Evolutionary conservation across 2,329 filamentous ascomycete species (phyloP), one percentile per base, ranked within the genome.

Genomic region (Cladosporium sp.): DNA sequence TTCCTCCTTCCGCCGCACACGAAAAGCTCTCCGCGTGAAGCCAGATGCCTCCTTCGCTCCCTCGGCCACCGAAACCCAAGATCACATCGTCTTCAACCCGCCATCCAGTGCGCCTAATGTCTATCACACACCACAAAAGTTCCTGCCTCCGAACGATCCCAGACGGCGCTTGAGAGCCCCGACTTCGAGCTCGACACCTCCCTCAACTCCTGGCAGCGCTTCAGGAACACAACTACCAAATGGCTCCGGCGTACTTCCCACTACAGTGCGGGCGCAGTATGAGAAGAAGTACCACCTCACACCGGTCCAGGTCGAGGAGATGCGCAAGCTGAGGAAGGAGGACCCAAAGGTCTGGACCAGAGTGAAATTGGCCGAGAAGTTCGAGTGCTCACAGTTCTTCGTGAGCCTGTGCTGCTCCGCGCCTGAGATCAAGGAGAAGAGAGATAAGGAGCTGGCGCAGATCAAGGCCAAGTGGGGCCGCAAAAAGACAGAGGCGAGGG

Each of bases 21-120:
- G 77, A 71, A 82, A 82, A 75, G 76, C 80, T 56, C 77, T 82
- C 66, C 75, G 76, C 53, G 76, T 83, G 58, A 80, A 79, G 64
- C 76, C 77, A 69, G 78, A 80, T 66, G 77, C 79, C 39, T 81
- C 80, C 1, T 83, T 82, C 74, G 71, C 70, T 6, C 70, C 72
- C 54, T 70, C 70, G 69, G 66, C 69, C 65, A 69, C 78, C 53
- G 74, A 75, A 67, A 70, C 73, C 6, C 77, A 79, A 67, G 82
- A 86, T 65, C 83, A 85, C 72, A 87, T 88, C 73, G 82, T 90
- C 74, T 87, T 86, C 81, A 90, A 90, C 70, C 88, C 88, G 39
- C 88, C 88, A 0, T 86, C 87, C 7, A 85, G 86, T 30, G 83
- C 85, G 7, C 87, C 88, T 8, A 87, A 82, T 67, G 83, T 87